Percentiles rank a stretch among this genome's conserved stretches.
Evolutionary conservation across 1,139 yeast genomes (phyloP).

Genomic region (Meyerozyma carpophila): DNA sequence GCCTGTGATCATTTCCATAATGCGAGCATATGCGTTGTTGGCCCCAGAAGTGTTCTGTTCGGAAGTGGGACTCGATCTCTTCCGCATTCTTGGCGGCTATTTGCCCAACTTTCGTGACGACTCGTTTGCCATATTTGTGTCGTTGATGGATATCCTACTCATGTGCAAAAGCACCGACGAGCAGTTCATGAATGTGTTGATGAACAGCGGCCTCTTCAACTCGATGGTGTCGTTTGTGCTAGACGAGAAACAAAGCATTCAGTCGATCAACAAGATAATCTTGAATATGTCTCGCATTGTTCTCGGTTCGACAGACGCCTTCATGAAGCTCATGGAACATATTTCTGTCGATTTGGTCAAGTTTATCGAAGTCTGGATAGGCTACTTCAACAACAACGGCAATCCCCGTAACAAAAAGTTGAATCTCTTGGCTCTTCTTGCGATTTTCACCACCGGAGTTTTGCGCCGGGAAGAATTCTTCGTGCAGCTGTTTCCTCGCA

Average conservation of each 20-base stretch:
- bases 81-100: slow-evolving; percentile 51
- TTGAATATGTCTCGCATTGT: slow-evolving; percentile 51
- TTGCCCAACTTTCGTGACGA: slow-evolving; percentile 67
- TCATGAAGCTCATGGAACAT: slow-evolving; percentile 33
- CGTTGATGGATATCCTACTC: slow-evolving; percentile 54
- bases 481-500: slow-evolving; percentile 21
- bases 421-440: slow-evolving; percentile 54
- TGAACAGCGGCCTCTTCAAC: slow-evolving; percentile 44
- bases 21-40: slow-evolving; percentile 67
- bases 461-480: slow-evolving; percentile 22
- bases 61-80: slow-evolving; percentile 30
- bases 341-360: slow-evolving; percentile 18
- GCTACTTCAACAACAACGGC: slow-evolving; percentile 45
- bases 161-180: slow-evolving; percentile 24
- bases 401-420: slow-evolving; percentile 66
- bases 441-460: slow-evolving; percentile 26
- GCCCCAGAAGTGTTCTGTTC: slow-evolving; percentile 41
- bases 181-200: slow-evolving; percentile 27
- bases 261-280: slow-evolving; percentile 46
- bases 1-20: slow-evolving; percentile 59
- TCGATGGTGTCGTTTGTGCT: slow-evolving; percentile 42
- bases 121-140: slow-evolving; percentile 50
- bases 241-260: slow-evolving; percentile 46
- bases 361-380: slow-evolving; percentile 30
- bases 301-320: slow-evolving; percentile 39